Conservation (phyloP, 2,329 filamentous ascomycete species). For the Paramyrothecium sp. region DNA sequence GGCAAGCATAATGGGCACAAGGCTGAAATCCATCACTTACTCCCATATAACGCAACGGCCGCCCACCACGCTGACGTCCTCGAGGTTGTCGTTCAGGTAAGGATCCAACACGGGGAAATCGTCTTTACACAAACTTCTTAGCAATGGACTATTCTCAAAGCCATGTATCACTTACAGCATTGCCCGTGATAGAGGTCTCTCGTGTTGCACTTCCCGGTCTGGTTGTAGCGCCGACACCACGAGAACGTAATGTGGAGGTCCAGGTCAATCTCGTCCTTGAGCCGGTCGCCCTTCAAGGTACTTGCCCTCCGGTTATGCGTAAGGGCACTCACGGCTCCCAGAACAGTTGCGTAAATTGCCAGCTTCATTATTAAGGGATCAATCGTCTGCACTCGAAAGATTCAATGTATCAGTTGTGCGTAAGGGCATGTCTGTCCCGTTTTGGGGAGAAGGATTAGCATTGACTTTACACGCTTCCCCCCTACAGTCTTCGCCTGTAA, state of each 20-base stretch:
- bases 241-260: constrained; percentile 7
- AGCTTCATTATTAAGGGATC: no score
- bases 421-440: no score
- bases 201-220: neutral
- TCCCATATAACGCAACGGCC: constrained; percentile 15
- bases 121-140: constrained; percentile 2
- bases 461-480: no score
- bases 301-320: no score
- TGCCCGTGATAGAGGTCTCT: constrained; percentile 5
- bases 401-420: no score
- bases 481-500: no score
- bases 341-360: no score
- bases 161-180: constrained; percentile 8
- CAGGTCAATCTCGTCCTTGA: constrained; percentile 3
- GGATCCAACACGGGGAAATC: constrained; percentile 8
- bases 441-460: no score
- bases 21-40: constrained; percentile 1
- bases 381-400: no score
- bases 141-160: neutral
- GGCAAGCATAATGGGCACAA: neutral
- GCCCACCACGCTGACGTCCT: constrained; percentile 1
- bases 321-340: no score
- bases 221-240: constrained; percentile 9
- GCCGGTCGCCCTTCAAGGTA: no score
- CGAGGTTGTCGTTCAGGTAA: constrained; percentile 11